Conservation (phyloP, 176 grass and related monocot genomes). For the Cocos nucifera region DNA sequence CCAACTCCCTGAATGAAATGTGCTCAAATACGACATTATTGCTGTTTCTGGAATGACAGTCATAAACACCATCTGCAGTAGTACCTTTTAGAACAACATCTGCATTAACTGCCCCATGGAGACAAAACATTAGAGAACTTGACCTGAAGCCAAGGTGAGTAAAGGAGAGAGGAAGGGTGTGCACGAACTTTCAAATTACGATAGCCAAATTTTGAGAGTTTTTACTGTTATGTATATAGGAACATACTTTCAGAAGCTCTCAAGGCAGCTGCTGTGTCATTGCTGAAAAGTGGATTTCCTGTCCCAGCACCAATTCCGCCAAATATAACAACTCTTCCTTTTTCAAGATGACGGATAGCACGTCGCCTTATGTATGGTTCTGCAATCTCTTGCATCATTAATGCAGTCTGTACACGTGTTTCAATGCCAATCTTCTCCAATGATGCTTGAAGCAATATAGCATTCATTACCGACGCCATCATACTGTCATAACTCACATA, state of each 20-base stretch:
- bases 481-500: constrained; percentile 39
- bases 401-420: constrained; percentile 68
- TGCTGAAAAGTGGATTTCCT: constrained; percentile 74
- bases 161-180: neutral
- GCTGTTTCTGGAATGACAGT: constrained; percentile 1
- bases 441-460: constrained; percentile 80
- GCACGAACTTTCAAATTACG: neutral
- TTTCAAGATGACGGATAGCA: constrained; percentile 92
- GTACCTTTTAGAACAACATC: constrained; percentile 5
- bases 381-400: constrained; percentile 83
- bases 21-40: neutral
- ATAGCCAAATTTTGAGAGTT: neutral
- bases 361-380: constrained; percentile 77
- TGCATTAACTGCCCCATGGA: constrained; percentile 15
- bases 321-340: constrained; percentile 83
- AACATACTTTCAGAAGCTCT: constrained; percentile 87
- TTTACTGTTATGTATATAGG: neutral
- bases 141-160: constrained; percentile 1
- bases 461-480: constrained; percentile 98
- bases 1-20: constrained; percentile 14
- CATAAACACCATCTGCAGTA: neutral
- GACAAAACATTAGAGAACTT: constrained; percentile 24
- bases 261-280: constrained; percentile 76
- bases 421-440: constrained; percentile 82
- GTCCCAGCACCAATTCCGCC: constrained; percentile 57